Evolutionary conservation across 73 alveolate species (phyloP), one percentile per base, ranked within the genome.

Genomic region (Stentor roeselii): DNA sequence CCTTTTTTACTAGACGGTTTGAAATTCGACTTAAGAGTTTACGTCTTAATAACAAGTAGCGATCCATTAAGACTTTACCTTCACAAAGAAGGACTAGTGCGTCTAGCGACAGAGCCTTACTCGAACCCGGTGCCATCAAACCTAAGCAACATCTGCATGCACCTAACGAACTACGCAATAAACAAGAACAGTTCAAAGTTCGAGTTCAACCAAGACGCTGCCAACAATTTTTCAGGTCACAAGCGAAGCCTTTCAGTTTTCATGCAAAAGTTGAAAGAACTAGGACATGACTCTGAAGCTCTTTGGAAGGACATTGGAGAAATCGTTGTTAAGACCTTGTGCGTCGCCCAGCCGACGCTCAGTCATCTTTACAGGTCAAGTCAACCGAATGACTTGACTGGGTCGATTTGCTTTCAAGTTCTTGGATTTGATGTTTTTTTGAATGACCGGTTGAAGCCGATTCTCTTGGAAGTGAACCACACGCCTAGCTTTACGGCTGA

Each of bases 1-100:
- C 99, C 99, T 30, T 95, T 85, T 85, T 86, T 97, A 76, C 91
- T 97, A 31, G 99, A 96, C 75, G 99, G 97, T 27, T 90, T 95
- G 76, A 97, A 97, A 90, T 97, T 97, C 84, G 99, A 97, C 88
- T 88, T 97, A 83, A 82, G 99, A 89, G 92, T 97, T 31, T 95
- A 95, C 84, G 95, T 92, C n/a, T 78, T 95, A 39, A 86, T 95
- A 0, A 86, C 91, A 39, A 89, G 96, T 1, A 84, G 90, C 21
- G 88, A 95, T 86, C 99, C 99, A 36, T 82, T 95, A 4, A 93
- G 93, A 76, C 89, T 95, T 84, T 95, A 93, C 86, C 85, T 95
- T 88, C 94, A 92, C 75, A 85, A 91, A 86, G 98, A 95, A 78
- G 99, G 99, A 3, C 90, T 95, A 42, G 97, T 95, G 0, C 40